These are phyloP conservation scores for Kalanchoe fedtschenkoi DNA, from an alignment of 164 flowering plant genomes.

Conservation along the genomic window DNA sequence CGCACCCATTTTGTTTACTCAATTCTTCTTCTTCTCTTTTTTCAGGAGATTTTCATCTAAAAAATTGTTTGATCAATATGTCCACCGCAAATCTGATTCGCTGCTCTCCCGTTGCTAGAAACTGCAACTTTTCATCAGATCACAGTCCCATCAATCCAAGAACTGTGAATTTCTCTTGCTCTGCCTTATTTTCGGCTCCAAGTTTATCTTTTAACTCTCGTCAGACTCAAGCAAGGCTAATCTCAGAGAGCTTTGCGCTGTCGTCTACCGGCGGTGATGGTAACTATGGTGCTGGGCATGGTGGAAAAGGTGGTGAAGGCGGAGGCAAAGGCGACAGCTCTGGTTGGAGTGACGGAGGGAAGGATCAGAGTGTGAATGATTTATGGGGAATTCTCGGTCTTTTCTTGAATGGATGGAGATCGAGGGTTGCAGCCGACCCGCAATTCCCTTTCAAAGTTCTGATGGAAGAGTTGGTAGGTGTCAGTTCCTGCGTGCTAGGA, in stretches of 20 bases:
- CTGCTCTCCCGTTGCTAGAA: neutral
- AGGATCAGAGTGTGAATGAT: conserved; percentile 14
- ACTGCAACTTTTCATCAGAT: neutral
- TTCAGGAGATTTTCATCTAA: neutral
- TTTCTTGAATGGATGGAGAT: conserved; percentile 70
- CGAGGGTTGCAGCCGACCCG: conserved; percentile 83
- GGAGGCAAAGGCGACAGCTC: conserved; percentile 14
- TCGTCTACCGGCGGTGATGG: conserved; percentile 8
- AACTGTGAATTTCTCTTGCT: neutral
- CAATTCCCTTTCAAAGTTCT: conserved; percentile 94
- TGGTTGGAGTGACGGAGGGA: conserved; percentile 12
- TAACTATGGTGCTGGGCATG: conserved; percentile 1
- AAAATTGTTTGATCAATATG: neutral
- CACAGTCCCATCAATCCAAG: neutral
- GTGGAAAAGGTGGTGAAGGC: conserved; percentile 11
- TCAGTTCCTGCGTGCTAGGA: conserved; percentile 62
- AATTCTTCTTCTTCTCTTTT: neutral
- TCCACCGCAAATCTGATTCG: neutral
- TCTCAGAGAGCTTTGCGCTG: neutral
- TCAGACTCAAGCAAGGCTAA: neutral
- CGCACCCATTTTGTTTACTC: no score
- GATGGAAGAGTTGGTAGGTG: conserved; percentile 92
- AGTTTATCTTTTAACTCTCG: neutral
- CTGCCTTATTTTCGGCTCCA: neutral
- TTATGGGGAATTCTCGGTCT: conserved; percentile 44